A percentile compares a stretch with the other conserved stretches of the same genome.
phyloP scores from a whole-genome alignment of 495 filamentous ascomycete species.

The Mycothermus thermophilus region DNA sequence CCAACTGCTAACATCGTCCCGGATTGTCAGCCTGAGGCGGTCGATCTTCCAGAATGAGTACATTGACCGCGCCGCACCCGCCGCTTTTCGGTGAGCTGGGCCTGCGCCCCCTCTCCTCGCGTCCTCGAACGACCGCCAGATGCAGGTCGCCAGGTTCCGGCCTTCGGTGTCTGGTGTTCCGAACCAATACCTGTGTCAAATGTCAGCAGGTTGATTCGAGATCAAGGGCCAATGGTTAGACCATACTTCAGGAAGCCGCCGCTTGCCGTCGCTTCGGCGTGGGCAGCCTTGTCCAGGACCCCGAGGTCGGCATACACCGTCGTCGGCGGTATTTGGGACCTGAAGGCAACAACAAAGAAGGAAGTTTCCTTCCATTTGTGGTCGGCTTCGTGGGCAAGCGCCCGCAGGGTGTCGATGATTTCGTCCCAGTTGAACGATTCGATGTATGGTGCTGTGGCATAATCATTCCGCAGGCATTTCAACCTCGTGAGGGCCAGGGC shows the following conservation, averaged over 20 bases:
- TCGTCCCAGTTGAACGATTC: constrained; percentile 67
- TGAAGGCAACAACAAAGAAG: constrained; percentile 77
- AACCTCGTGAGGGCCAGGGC: constrained; percentile 54
- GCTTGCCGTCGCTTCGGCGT: constrained; percentile 58
- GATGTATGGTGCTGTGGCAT: constrained; percentile 60
- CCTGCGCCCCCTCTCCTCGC: constrained; percentile 54
- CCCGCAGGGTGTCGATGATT: constrained; percentile 41
- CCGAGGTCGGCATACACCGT: constrained; percentile 49
- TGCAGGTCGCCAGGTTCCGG: constrained; percentile 61
- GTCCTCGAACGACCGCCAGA: constrained; percentile 61
- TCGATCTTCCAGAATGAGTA: constrained; percentile 51
- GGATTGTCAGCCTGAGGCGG: constrained; percentile 46
- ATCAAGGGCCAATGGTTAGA: constrained; percentile 2
- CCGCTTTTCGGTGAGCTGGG: constrained; percentile 40
- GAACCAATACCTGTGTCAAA: constrained; percentile 55
- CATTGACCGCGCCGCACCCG: constrained; percentile 32
- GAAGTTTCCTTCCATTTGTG: constrained; percentile 46
- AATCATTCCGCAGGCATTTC: constrained; percentile 47
- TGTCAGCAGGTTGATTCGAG: constrained; percentile 3
- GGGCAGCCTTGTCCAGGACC: constrained; percentile 57
- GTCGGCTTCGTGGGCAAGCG: constrained; percentile 29
- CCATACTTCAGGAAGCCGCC: constrained; percentile 70
- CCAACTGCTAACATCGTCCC: constrained; percentile 43
- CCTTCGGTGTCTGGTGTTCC: constrained; percentile 48
- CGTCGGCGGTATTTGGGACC: constrained; percentile 49